phyloP scores from a whole-genome alignment of 345 rosid genomes.

The Murraya koenigii region DNA sequence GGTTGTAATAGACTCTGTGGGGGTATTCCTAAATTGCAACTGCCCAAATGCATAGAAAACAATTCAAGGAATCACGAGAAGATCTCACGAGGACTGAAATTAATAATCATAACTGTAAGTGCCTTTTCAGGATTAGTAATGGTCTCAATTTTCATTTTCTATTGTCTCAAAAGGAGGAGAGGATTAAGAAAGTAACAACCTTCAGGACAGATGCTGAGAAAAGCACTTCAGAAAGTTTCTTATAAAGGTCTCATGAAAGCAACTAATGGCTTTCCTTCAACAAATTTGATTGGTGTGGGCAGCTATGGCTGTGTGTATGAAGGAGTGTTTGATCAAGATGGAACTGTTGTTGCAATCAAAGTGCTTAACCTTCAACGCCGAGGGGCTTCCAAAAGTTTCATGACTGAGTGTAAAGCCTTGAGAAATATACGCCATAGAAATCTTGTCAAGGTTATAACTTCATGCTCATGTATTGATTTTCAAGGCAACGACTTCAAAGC shows the following conservation, averaged over 20 bases:
- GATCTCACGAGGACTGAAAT: background rate
- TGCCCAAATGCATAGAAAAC: background rate
- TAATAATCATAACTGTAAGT: background rate
- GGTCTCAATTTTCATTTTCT: background rate
- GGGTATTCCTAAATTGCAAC: too few relatives aligned
- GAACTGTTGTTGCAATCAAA: slow-evolving; percentile 5
- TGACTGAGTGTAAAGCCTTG: background rate
- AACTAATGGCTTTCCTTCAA: too few relatives aligned
- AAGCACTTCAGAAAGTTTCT: background rate
- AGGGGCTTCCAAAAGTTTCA: slow-evolving; percentile 8
- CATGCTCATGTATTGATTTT: too few relatives aligned
- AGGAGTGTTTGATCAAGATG: too few relatives aligned
- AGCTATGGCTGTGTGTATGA: too few relatives aligned
- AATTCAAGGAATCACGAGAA: background rate
- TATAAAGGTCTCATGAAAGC: too few relatives aligned
- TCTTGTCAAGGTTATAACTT: too few relatives aligned
- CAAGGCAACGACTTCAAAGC: too few relatives aligned
- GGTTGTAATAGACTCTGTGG: too few relatives aligned
- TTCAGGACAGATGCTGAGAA: background rate
- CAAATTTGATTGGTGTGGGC: too few relatives aligned
- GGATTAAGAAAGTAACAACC: background rate
- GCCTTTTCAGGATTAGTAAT: background rate
- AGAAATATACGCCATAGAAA: too few relatives aligned
- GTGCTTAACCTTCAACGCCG: slow-evolving; percentile 8
- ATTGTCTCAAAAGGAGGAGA: background rate